Conservation (phyloP, 2,329 filamentous ascomycete genomes). For the Penicillium psychrosexuale region DNA sequence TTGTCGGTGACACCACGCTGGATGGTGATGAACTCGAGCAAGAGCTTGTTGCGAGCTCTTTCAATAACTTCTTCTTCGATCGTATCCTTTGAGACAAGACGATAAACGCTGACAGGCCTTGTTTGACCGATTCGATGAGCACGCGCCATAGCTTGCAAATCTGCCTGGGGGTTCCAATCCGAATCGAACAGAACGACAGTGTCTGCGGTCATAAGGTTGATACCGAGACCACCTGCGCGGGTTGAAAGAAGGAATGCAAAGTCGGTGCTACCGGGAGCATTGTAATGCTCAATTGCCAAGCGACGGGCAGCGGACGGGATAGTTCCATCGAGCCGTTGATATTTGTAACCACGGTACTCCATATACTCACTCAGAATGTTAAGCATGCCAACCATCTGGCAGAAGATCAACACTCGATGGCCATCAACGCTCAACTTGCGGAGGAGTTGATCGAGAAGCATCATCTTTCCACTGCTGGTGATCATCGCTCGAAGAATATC, state of each 20-base stretch:
- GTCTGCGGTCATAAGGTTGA: slow-evolving; percentile 98
- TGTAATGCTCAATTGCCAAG: slow-evolving; percentile 97
- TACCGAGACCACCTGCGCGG: slow-evolving; percentile 92
- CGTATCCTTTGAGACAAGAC: slow-evolving; percentile 94
- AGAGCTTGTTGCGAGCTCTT: slow-evolving; percentile 91
- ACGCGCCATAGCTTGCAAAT: slow-evolving; percentile 96
- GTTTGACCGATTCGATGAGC: slow-evolving; percentile 98
- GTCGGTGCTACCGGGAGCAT: slow-evolving; percentile 90
- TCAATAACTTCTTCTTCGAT: slow-evolving; percentile 98
- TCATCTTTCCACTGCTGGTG: slow-evolving; percentile 98
- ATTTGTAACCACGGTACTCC: slow-evolving; percentile 87
- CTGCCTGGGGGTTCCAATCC: slow-evolving; percentile 94
- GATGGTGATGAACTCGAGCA: slow-evolving; percentile 95
- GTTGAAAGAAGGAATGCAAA: slow-evolving; percentile 97
- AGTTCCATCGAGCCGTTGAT: slow-evolving; percentile 91
- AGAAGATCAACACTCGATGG: slow-evolving; percentile 96
- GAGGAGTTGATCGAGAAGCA: slow-evolving; percentile 92
- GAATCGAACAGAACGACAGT: slow-evolving; percentile 98
- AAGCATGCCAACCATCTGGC: slow-evolving; percentile 99
- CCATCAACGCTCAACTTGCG: slow-evolving; percentile 90
- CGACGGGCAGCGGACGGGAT: slow-evolving; percentile 84
- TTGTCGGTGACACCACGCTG: slow-evolving; percentile 96
- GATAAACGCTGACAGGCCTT: slow-evolving; percentile 91
- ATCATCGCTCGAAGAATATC: slow-evolving; percentile 91
- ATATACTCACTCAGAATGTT: slow-evolving; percentile 95